Base-by-base conservation (phyloP, 73 alveolate species). In the Paramecium sonneborni region DNA sequence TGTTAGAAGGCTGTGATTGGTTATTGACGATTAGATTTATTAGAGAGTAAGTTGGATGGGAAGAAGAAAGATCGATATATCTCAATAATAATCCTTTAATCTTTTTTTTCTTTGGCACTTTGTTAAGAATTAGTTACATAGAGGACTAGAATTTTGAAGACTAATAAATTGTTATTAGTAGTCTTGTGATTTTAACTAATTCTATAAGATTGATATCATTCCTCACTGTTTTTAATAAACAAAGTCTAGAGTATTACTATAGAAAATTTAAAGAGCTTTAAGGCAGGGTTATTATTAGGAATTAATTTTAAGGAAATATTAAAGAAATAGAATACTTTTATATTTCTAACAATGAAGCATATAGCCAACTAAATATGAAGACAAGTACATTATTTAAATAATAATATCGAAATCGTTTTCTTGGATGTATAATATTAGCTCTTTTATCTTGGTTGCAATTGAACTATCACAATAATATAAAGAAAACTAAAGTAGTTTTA, bases 1-100 rank as follows among this genome's bases (percentile, higher is more conserved):
- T 62, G 2, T 7, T 62, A 8, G 84, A 11, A 30, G 84, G 84
- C 12, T 62, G 84, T 26, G 84, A 62, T 62, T 62, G 84, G 84
- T 7, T 62, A n/a, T 62, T 62, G 6, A 62, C 84, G 3, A 62
- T 62, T 3, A 62, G 44, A 62, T 62, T 30, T 9, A 62, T 62
- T 3, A 62, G 84, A 62, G 84, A 62, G 24, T 62, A 62, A 62
- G 84, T 62, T 8, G 84, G 84, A 26, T 62, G 84, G 84, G 84
- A 62, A 23, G 84, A 62, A 32, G 23, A 26, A 62, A 62, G 84
- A 62, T 62, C 84, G 20, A 28, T 62, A 28, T 62, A 62, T 32
- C 18, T 62, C 1, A 62, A 62, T 28, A 62, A 62, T 32, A 62
- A 62, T 62, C 84, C 84, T 14, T 3, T 3, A 30, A 62, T 62